Evolutionary conservation across 2,329 filamentous ascomycete genomes (phyloP).

Genomic region (Ophiostoma piceae): DNA sequence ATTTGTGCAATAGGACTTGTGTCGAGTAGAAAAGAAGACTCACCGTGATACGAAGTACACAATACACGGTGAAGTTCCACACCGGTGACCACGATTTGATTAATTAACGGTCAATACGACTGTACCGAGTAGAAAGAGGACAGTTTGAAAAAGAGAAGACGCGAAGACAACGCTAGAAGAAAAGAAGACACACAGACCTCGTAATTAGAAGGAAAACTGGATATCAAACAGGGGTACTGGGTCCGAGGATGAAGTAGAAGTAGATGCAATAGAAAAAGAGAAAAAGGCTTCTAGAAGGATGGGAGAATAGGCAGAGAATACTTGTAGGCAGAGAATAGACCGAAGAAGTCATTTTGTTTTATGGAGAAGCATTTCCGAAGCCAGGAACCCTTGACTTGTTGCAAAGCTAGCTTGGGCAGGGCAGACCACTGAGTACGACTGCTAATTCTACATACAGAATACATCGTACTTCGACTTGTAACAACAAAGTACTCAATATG

Average conservation of each 20-base stretch:
- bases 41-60: no score
- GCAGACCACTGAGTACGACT: no score
- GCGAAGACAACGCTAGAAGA: neutral
- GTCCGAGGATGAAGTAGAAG: neutral
- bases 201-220: neutral
- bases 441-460: no score
- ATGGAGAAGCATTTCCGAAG: conserved; percentile 7
- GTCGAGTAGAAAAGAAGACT: no score
- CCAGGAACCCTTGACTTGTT: neutral
- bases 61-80: neutral
- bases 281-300: neutral
- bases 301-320: neutral
- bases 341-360: conserved; percentile 3
- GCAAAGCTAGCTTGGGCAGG: no score
- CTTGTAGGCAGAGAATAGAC: neutral
- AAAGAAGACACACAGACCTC: conserved; percentile 1
- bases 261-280: neutral
- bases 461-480: no score
- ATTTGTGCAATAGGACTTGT: neutral
- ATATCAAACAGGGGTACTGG: neutral
- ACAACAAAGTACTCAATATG: no score
- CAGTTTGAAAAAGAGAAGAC: neutral
- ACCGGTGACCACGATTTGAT: neutral
- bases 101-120: neutral
- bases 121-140: neutral